phyloP scores from a whole-genome alignment of 805 yeast species.

The Candida odintsovae region DNA sequence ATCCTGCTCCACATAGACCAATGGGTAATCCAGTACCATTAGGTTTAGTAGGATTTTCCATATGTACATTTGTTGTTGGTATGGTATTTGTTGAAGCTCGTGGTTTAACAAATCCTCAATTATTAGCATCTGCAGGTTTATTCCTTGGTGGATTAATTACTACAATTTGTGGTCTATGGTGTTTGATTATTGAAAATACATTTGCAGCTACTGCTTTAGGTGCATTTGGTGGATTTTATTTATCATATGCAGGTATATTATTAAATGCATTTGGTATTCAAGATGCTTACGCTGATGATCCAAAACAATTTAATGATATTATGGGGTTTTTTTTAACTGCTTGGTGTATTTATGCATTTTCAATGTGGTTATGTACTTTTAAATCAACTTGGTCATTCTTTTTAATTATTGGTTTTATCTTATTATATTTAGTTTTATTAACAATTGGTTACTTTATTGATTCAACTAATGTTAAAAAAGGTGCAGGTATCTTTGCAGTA shows the following conservation, averaged over 20 bases:
- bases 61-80: slow-evolving; percentile 43
- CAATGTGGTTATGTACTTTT: slow-evolving; percentile 40
- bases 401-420: slow-evolving; percentile 1
- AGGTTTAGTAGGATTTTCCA: slow-evolving; percentile 44
- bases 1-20: slow-evolving; percentile 5
- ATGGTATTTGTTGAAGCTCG: slow-evolving; percentile 40
- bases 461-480: background rate
- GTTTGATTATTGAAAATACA: slow-evolving; percentile 44
- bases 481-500: slow-evolving; percentile 5
- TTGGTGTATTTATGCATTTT: slow-evolving; percentile 46
- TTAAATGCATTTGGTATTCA: slow-evolving; percentile 39
- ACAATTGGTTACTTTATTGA: slow-evolving; percentile 4
- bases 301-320: slow-evolving; percentile 35
- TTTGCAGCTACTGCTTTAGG: slow-evolving; percentile 50
- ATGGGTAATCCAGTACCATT: slow-evolving; percentile 44
- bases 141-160: slow-evolving; percentile 47
- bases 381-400: slow-evolving; percentile 23
- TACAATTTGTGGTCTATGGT: slow-evolving; percentile 46
- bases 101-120: slow-evolving; percentile 37
- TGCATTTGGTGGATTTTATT: slow-evolving; percentile 53
- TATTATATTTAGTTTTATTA: slow-evolving; percentile 1
- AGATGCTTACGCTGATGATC: slow-evolving; percentile 31
- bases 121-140: slow-evolving; percentile 39
- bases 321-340: slow-evolving; percentile 44
- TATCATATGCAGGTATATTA: slow-evolving; percentile 40